These are phyloP conservation scores for Pterocarpus macrocarpus DNA, from an alignment of 306 rosid genomes.

Conservation along the genomic window DNA sequence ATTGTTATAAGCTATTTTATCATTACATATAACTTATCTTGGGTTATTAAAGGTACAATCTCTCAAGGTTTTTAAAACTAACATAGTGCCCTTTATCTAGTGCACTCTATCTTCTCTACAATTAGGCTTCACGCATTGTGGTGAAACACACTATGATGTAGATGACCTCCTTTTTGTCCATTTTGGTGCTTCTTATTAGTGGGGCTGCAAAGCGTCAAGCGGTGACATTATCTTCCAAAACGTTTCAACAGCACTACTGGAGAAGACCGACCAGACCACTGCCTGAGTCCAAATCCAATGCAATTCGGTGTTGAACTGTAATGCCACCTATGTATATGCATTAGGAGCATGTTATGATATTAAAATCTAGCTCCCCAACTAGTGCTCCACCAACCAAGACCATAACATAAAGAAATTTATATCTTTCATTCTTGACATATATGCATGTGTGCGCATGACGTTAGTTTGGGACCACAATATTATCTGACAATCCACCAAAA, in stretches of 20 bases:
- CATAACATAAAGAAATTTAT: background rate
- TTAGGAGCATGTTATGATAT: too few relatives aligned
- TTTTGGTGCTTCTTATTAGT: slow-evolving; percentile 13
- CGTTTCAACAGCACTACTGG: background rate
- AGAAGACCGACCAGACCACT: slow-evolving; percentile 21
- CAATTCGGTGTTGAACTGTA: slow-evolving; percentile 5
- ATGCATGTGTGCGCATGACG: slow-evolving; percentile 36
- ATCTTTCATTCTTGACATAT: background rate
- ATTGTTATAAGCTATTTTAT: too few relatives aligned
- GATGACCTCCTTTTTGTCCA: background rate
- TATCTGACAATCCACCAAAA: slow-evolving; percentile 27
- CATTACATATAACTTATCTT: too few relatives aligned
- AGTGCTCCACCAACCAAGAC: slow-evolving; percentile 56
- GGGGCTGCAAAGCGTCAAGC: slow-evolving; percentile 15
- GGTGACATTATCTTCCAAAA: slow-evolving; percentile 24
- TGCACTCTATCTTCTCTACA: background rate
- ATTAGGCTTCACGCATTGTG: background rate
- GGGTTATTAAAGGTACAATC: too few relatives aligned
- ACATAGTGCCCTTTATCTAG: background rate
- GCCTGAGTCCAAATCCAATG: slow-evolving; percentile 23
- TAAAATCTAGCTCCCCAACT: background rate
- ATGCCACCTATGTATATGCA: background rate
- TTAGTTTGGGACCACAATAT: slow-evolving; percentile 41
- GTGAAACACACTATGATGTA: slow-evolving; percentile 12
- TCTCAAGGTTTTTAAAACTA: background rate